Conservation (phyloP, 768 basidiomycete species). For the Mycena kentingensis region DNA sequence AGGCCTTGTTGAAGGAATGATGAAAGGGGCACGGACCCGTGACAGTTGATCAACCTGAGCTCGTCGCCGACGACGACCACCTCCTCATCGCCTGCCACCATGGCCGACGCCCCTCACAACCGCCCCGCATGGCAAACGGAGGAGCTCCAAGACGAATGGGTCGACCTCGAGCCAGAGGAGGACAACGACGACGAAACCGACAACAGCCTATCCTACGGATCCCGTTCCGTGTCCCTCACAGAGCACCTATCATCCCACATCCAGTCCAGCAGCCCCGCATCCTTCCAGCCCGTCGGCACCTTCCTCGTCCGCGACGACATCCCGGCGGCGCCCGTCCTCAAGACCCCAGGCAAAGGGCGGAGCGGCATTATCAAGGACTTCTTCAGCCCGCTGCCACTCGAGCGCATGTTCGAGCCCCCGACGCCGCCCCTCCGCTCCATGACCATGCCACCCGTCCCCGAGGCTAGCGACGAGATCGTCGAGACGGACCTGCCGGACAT, state of each 20-base stretch:
- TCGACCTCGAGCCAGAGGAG: conserved; percentile 57
- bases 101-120: conserved; percentile 29
- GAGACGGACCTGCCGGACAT: conserved; percentile 55
- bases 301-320: conserved; percentile 76
- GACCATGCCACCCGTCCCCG: conserved; percentile 15
- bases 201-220: conserved; percentile 46
- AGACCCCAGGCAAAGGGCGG: conserved; percentile 64
- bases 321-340: conserved; percentile 54
- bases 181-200: conserved; percentile 36
- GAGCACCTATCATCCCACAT: conserved; percentile 56
- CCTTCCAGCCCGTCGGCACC: conserved; percentile 56
- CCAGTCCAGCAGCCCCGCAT: conserved; percentile 43
- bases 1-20: background rate
- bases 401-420: conserved; percentile 93
- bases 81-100: conserved; percentile 29
- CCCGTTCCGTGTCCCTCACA: conserved; percentile 62
- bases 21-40: conserved; percentile 12
- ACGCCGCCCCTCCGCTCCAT: conserved; percentile 59
- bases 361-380: conserved; percentile 73
- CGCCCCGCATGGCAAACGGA: conserved; percentile 84
- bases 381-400: conserved; percentile 85
- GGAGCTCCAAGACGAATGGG: conserved; percentile 91
- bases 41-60: background rate
- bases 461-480: conserved; percentile 44
- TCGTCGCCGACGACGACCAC: conserved; percentile 6